Evolutionary conservation across 306 rosid species (phyloP).

Genomic region (Bauhinia variegata): DNA sequence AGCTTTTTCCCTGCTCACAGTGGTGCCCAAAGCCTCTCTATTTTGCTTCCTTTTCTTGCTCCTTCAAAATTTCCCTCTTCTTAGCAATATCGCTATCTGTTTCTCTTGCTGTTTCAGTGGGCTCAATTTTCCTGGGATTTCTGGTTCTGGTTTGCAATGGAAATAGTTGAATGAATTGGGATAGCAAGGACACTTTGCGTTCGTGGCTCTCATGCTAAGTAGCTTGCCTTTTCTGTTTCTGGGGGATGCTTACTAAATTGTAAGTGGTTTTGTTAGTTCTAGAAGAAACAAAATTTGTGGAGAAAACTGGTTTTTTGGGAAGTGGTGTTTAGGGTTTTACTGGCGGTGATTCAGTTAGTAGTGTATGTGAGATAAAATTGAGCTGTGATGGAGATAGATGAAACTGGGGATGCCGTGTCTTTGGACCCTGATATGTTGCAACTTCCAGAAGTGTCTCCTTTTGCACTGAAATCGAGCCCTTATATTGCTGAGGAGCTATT

Average conservation of each 20-base stretch:
- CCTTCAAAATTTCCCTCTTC: conserved; percentile 9
- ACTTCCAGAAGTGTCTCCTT: conserved; percentile 72
- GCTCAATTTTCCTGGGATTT: conserved; percentile 31
- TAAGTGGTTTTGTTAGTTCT: conserved; percentile 33
- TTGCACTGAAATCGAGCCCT: conserved; percentile 62
- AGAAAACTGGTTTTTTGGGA: conserved; percentile 35
- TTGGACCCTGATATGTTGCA: conserved; percentile 79
- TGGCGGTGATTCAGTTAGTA: conserved; percentile 9
- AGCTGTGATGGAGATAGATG: conserved; percentile 67
- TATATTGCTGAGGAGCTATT: conserved; percentile 70
- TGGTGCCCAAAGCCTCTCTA: neutral
- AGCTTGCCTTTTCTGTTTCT: conserved; percentile 27
- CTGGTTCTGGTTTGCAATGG: conserved; percentile 15
- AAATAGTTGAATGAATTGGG: conserved; percentile 8
- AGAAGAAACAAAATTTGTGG: conserved; percentile 17
- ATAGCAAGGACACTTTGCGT: neutral
- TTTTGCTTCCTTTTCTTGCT: conserved; percentile 16
- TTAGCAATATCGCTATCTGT: neutral
- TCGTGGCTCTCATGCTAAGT: neutral
- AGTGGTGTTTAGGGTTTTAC: conserved; percentile 51
- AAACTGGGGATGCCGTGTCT: conserved; percentile 46
- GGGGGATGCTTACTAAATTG: conserved; percentile 33
- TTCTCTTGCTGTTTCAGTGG: neutral
- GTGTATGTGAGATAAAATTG: conserved; percentile 46
- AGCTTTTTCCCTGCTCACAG: neutral